phyloP scores from a whole-genome alignment of 2,329 filamentous ascomycete species.

The Alternaria hordeiaustralica region DNA sequence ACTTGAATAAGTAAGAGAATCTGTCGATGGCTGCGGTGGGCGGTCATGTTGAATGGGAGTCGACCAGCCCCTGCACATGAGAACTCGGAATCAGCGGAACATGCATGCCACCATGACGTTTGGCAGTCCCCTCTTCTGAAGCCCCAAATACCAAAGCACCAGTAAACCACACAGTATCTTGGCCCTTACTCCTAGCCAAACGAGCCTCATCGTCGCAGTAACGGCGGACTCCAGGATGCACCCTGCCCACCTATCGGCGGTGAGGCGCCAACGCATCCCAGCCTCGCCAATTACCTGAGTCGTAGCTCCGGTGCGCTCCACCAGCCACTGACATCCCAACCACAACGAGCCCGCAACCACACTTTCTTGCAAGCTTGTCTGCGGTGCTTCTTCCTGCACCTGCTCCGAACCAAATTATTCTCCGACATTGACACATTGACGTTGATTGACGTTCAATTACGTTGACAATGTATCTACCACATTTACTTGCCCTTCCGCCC shows the following conservation, averaged over 20 bases:
- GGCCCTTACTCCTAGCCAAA: neutral
- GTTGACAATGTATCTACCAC: slow-evolving; percentile 32
- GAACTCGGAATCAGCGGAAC: slow-evolving; percentile 7
- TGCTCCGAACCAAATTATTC: slow-evolving; percentile 3
- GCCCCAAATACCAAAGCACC: neutral
- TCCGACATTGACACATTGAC: neutral
- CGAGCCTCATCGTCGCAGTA: neutral
- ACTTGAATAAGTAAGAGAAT: no score
- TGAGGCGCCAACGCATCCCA: slow-evolving; percentile 42
- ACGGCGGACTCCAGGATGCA: slow-evolving; percentile 13
- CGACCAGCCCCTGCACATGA: neutral
- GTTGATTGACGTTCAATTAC: neutral
- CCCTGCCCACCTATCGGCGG: slow-evolving; percentile 22
- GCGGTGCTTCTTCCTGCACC: slow-evolving; percentile 21
- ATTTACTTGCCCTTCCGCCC: slow-evolving; percentile 40
- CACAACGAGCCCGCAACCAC: slow-evolving; percentile 3
- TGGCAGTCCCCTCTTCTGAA: neutral
- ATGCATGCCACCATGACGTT: slow-evolving; percentile 5
- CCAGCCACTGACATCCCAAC: slow-evolving; percentile 37
- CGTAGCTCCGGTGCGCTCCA: slow-evolving; percentile 17
- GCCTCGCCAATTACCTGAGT: slow-evolving; percentile 43
- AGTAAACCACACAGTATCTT: neutral
- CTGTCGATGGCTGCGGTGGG: no score
- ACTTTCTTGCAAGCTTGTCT: neutral
- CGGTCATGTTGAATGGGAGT: neutral